Evolutionary conservation across 2,329 filamentous ascomycete genomes (phyloP).

Genomic region (Venturia nashicola): DNA sequence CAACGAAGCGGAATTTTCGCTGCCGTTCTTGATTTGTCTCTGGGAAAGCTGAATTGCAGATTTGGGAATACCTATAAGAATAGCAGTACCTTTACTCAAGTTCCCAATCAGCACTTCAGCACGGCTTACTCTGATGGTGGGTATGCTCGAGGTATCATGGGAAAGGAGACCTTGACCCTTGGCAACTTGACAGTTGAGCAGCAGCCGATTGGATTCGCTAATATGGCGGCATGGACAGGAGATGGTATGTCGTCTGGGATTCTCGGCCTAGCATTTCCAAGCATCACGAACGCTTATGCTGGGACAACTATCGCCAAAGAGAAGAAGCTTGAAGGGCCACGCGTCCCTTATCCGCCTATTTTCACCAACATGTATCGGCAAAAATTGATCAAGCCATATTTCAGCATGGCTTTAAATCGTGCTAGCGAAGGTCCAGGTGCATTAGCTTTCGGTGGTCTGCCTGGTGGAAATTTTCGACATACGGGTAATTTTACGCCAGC

Average conservation of each 20-base stretch:
- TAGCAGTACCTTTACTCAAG: not conserved
- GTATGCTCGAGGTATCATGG: not conserved
- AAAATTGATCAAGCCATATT: not conserved
- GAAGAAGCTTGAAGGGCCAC: not conserved
- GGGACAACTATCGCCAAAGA: not conserved
- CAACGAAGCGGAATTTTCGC: constrained; percentile 11
- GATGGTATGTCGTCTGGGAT: constrained; percentile 8
- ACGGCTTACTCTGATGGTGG: constrained; percentile 6
- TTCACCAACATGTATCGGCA: constrained; percentile 2
- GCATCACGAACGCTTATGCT: constrained; percentile 3
- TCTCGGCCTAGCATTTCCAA: constrained; percentile 9
- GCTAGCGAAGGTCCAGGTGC: constrained; percentile 4
- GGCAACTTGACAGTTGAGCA: constrained; percentile 2
- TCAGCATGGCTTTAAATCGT: constrained; percentile 10
- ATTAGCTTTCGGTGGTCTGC: constrained; percentile 8
- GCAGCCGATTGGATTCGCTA: constrained; percentile 3
- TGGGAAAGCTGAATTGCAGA: not conserved
- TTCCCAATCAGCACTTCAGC: constrained; percentile 2
- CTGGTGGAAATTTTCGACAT: not conserved
- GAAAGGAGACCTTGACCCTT: constrained; percentile 1
- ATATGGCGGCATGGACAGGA: not conserved
- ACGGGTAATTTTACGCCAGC: not conserved
- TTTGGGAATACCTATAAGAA: not conserved
- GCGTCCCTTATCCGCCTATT: not conserved
- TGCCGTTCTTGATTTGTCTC: not conserved